phyloP scores from a whole-genome alignment of 2,329 filamentous ascomycete species.

The Aspergillus sp. region DNA sequence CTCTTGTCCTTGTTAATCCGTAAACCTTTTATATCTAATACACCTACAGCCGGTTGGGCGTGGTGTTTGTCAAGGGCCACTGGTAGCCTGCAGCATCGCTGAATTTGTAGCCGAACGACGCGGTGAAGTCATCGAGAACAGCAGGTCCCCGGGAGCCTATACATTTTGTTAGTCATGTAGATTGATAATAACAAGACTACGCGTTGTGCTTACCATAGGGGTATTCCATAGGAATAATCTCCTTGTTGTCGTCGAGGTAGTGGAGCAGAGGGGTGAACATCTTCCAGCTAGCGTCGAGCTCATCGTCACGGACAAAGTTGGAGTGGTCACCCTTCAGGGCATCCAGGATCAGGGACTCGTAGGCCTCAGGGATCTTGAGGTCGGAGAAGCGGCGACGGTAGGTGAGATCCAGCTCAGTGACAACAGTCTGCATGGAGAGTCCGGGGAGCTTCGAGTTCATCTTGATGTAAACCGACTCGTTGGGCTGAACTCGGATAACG shows the following conservation, averaged over 20 bases:
- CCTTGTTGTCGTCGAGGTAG: slow-evolving; percentile 98
- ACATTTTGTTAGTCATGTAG: slow-evolving; percentile 13
- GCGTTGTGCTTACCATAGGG: slow-evolving; percentile 79
- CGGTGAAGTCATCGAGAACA: slow-evolving; percentile 96
- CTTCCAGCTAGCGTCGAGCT: slow-evolving; percentile 96
- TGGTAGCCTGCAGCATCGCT: slow-evolving; percentile 94
- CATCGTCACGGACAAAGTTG: slow-evolving; percentile 97
- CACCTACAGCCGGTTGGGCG: slow-evolving; percentile 76
- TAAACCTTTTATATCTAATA: slow-evolving; percentile 33
- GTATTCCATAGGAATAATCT: slow-evolving; percentile 99
- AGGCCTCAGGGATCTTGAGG: slow-evolving; percentile 98
- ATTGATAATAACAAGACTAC: neutral
- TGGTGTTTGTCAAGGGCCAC: slow-evolving; percentile 77
- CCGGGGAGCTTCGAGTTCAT: slow-evolving; percentile 99
- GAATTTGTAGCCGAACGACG: slow-evolving; percentile 98
- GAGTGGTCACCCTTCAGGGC: slow-evolving; percentile 99
- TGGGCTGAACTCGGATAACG: slow-evolving; percentile 98
- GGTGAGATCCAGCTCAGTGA: slow-evolving; percentile 96
- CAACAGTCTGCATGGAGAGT: slow-evolving; percentile 98
- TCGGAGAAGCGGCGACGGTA: slow-evolving; percentile 98
- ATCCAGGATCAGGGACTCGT: slow-evolving; percentile 96
- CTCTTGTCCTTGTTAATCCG: slow-evolving; percentile 11
- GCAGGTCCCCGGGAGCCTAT: slow-evolving; percentile 93
- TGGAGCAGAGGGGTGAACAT: slow-evolving; percentile 97
- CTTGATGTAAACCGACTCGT: slow-evolving; percentile 99